These are phyloP conservation scores for Malbranchea cinnamomea DNA, from an alignment of 2,329 filamentous ascomycete genomes.

Conservation along the genomic window DNA sequence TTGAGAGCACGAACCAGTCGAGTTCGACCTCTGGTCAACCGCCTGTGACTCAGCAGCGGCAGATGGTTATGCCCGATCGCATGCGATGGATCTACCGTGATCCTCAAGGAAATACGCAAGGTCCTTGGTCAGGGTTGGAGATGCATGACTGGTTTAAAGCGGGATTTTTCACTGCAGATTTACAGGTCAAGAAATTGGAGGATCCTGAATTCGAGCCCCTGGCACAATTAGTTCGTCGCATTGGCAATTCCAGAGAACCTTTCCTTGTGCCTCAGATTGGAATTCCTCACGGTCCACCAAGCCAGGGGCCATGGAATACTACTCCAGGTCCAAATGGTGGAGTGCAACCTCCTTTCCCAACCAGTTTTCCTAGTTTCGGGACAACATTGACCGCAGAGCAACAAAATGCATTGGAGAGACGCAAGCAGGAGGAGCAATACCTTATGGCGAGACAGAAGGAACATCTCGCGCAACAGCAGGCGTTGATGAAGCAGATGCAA, in stretches of 20 bases:
- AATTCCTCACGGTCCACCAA: constrained; percentile 70
- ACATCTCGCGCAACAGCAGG: constrained; percentile 74
- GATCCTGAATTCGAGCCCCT: constrained; percentile 89
- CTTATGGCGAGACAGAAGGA: constrained; percentile 93
- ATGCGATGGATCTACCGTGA: constrained; percentile 99
- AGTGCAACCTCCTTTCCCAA: constrained; percentile 77
- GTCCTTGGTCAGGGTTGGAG: constrained; percentile 88
- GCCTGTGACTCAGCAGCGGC: constrained; percentile 54
- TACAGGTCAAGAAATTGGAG: constrained; percentile 89
- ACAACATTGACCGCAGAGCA: constrained; percentile 93
- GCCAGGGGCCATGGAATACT: constrained; percentile 34
- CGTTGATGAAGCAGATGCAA: constrained; percentile 58
- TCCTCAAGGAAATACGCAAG: constrained; percentile 80
- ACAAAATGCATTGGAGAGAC: constrained; percentile 88
- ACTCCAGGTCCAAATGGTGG: constrained; percentile 40
- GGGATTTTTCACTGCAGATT: constrained; percentile 87
- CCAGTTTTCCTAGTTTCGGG: constrained; percentile 89
- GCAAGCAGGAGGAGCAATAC: constrained; percentile 97
- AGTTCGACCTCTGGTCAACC: constrained; percentile 43
- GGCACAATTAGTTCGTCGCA: constrained; percentile 84
- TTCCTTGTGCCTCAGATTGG: constrained; percentile 97
- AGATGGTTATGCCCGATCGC: constrained; percentile 97
- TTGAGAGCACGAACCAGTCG: constrained; percentile 22
- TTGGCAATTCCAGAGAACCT: constrained; percentile 92
- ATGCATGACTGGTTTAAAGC: constrained; percentile 99